Evolutionary conservation across 169 alveolate species (phyloP), one percentile per base, ranked within the genome.

Genomic region (Plasmodium sp.): DNA sequence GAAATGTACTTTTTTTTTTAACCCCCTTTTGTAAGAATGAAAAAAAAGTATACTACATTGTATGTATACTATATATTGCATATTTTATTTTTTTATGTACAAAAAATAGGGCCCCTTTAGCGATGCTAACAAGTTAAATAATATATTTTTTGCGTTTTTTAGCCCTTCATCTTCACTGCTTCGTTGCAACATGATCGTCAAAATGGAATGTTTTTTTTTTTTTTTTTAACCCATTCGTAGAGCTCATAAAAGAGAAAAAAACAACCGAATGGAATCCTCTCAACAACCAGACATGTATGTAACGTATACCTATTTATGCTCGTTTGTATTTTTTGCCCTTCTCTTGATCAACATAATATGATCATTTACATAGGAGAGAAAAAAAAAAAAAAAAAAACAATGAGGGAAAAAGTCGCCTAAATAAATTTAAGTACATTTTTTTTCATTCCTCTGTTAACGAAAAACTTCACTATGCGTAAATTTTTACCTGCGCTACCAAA

Each of bases 371-470:
- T 16, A 75, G 16, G 22, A 75, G 56, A 5, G 3, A 75, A 10
- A 75, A 3, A 31, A 75, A 75, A n/a, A 31, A 75, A 74, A 74
- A 74, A 74, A 22, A 74, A 74, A 75, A 75, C 33, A 33, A 67
- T 67, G 77, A 2, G 39, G 5, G 39, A 31, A 22, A 67, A 27
- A 67, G 5, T 67, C 39, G 43, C 39, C 33, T 27, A 27, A 58
- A n/a, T 3, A 36, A 41, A 81, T 43, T 1, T 81, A 18, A 43
- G 36, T 36, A 18, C 6, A 82, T n/a, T 82, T 54, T 67, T 81
- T 33, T 51, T 51, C 71, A 90, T 92, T 90, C 41, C 75, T 22
- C 31, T 43, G 73, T 72, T 82, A 45, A 67, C 62, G 33, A 82
- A 71, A 92, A 81, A 22, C 22, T 16, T 41, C 2, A 67, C 39